A percentile compares a stretch with the other conserved stretches of the same genome.
Conservation (phyloP, 805 yeast genomes). For the Teunomyces stri region DNA sequence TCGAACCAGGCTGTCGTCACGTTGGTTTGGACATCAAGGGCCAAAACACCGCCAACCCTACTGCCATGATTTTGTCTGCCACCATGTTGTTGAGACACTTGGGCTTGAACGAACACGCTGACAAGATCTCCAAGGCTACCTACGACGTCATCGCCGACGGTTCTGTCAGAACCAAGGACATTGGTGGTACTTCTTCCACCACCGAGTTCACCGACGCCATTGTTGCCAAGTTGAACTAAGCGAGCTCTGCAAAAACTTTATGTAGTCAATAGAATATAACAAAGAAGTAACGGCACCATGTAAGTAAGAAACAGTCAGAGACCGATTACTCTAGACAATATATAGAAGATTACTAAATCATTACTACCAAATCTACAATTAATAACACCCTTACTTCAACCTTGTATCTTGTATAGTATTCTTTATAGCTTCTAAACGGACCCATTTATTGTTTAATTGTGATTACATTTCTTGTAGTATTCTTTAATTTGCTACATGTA, state of each 20-base stretch:
- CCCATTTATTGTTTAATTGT: no score
- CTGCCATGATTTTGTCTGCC: conserved; percentile 93
- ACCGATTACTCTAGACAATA: no score
- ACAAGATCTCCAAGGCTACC: conserved; percentile 84
- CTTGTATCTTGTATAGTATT: no score
- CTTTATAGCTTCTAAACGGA: no score
- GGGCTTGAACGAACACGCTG: conserved; percentile 82
- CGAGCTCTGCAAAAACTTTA: conserved; percentile 4
- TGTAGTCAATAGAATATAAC: neutral
- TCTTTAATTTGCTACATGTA: no score
- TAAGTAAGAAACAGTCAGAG: no score
- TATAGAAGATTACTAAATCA: no score
- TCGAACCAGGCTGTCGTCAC: conserved; percentile 99
- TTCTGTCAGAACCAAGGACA: conserved; percentile 78
- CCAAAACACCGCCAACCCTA: conserved; percentile 94
- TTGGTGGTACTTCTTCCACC: conserved; percentile 87
- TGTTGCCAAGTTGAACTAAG: conserved; percentile 58
- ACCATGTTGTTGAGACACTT: conserved; percentile 92
- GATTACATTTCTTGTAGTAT: no score
- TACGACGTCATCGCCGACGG: conserved; percentile 89
- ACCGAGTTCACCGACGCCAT: conserved; percentile 94
- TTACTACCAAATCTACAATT: no score
- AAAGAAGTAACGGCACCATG: neutral
- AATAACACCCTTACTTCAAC: no score
- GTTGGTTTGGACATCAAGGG: conserved; percentile 97